Conservation (phyloP, 495 filamentous ascomycete species). For the Aspergillus coremiiformis region DNA sequence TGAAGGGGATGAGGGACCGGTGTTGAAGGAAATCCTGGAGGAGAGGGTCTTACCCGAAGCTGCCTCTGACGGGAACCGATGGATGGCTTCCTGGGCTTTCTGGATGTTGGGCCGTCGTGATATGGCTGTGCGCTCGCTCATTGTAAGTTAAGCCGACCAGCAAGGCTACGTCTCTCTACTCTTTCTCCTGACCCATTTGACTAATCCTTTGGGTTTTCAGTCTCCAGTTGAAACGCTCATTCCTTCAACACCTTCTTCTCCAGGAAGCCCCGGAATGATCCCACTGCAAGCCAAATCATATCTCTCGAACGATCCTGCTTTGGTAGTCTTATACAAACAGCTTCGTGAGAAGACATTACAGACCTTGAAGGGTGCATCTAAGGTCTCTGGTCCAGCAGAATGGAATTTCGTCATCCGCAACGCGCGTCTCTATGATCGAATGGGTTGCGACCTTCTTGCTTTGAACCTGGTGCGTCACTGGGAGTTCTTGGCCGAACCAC, state of each 20-base stretch:
- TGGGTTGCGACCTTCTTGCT: slow-evolving; percentile 94
- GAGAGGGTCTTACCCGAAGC: slow-evolving; percentile 76
- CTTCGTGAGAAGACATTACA: slow-evolving; percentile 79
- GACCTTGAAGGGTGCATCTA: slow-evolving; percentile 75
- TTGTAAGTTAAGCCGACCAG: slow-evolving; percentile 33
- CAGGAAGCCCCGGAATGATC: slow-evolving; percentile 34
- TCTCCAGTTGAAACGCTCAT: slow-evolving; percentile 71
- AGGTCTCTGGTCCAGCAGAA: slow-evolving; percentile 71
- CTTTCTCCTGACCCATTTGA: background rate
- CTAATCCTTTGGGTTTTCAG: slow-evolving; percentile 30
- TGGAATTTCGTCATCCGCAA: slow-evolving; percentile 89
- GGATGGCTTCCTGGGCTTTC: slow-evolving; percentile 93
- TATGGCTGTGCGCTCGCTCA: slow-evolving; percentile 78
- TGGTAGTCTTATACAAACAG: slow-evolving; percentile 80
- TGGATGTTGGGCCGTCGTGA: slow-evolving; percentile 82
- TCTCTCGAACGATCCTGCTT: slow-evolving; percentile 80
- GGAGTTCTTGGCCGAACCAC: slow-evolving; percentile 60
- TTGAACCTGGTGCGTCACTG: slow-evolving; percentile 76
- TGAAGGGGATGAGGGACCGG: slow-evolving; percentile 74
- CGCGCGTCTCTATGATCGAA: slow-evolving; percentile 80
- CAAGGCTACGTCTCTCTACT: background rate
- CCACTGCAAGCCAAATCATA: slow-evolving; percentile 67
- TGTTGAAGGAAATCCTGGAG: slow-evolving; percentile 65
- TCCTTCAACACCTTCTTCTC: slow-evolving; percentile 36
- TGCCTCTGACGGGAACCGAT: slow-evolving; percentile 74